A percentile compares a stretch with the other conserved stretches of the same genome.
Conservation (phyloP, 2,329 filamentous ascomycete species). For the Aureobasidium sp. region DNA sequence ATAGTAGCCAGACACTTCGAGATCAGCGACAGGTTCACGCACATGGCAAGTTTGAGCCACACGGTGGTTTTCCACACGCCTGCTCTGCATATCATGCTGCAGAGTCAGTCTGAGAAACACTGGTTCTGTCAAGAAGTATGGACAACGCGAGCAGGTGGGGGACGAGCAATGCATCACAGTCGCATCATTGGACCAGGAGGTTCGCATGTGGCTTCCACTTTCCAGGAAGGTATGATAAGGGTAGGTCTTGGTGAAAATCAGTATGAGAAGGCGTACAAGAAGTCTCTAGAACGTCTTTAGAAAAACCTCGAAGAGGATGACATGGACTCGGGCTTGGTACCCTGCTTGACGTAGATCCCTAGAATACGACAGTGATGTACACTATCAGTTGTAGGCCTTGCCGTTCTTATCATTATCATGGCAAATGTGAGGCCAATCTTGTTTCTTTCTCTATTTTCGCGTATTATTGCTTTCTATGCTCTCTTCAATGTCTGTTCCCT, state of each 20-base stretch:
- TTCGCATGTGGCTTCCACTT: slow-evolving; percentile 38
- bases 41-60: slow-evolving; percentile 43
- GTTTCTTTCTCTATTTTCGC: too few species aligned
- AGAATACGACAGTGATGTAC: too few species aligned
- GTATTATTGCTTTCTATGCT: too few species aligned
- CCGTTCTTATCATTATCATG: too few species aligned
- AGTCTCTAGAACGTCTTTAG: background rate
- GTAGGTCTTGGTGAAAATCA: slow-evolving; percentile 16
- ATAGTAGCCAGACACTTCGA: slow-evolving; percentile 45
- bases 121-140: slow-evolving; percentile 47
- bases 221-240: slow-evolving; percentile 44
- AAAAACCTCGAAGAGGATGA: too few species aligned
- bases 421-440: too few species aligned
- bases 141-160: slow-evolving; percentile 38
- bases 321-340: too few species aligned
- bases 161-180: slow-evolving; percentile 42
- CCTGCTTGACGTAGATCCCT: too few species aligned
- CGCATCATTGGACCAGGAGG: slow-evolving; percentile 38
- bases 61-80: slow-evolving; percentile 43
- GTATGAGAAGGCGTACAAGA: slow-evolving; percentile 3
- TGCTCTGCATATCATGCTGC: slow-evolving; percentile 35
- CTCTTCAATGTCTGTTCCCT: too few species aligned
- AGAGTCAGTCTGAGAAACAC: slow-evolving; percentile 27
- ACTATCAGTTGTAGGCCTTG: too few species aligned
- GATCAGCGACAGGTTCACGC: slow-evolving; percentile 31